Percentiles rank a stretch among this genome's conserved stretches.
Conservation (phyloP, 805 yeast species). For the Candida yuanshanica region DNA sequence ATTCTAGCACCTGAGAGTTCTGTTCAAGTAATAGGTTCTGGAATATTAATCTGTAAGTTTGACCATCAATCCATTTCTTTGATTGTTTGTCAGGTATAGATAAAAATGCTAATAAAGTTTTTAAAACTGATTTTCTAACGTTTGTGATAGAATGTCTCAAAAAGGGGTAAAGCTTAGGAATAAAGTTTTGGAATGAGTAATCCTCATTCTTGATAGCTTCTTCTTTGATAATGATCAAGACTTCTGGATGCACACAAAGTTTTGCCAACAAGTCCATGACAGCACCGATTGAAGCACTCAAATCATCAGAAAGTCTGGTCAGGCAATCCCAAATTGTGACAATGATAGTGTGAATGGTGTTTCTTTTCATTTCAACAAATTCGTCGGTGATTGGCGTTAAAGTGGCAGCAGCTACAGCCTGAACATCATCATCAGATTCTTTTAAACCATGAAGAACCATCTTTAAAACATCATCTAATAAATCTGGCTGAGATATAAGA, state of each 20-base stretch:
- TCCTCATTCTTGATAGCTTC: conserved; percentile 47
- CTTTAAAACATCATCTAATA: conserved; percentile 64
- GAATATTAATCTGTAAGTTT: conserved; percentile 65
- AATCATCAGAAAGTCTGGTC: conserved; percentile 80
- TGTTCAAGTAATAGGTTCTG: conserved; percentile 91
- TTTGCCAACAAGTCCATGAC: conserved; percentile 92
- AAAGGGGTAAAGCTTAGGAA: conserved; percentile 91
- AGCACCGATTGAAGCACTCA: conserved; percentile 91
- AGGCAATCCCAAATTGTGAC: conserved; percentile 88
- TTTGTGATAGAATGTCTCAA: conserved; percentile 89
- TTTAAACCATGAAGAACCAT: conserved; percentile 86
- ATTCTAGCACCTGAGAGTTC: conserved; percentile 60
- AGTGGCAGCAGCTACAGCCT: conserved; percentile 93
- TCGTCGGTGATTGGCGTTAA: conserved; percentile 85
- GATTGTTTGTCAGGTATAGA: conserved; percentile 44
- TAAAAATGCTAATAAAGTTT: conserved; percentile 74
- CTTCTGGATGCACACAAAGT: conserved; percentile 76
- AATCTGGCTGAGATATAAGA: conserved; percentile 47
- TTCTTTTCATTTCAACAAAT: conserved; percentile 60
- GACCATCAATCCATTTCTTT: conserved; percentile 73
- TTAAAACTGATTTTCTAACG: conserved; percentile 83
- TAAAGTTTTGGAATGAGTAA: conserved; percentile 62
- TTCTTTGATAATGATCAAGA: conserved; percentile 62
- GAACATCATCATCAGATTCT: conserved; percentile 87
- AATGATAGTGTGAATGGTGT: conserved; percentile 39